Percentiles rank a stretch among this genome's conserved stretches.
Evolutionary conservation across 805 yeast species (phyloP).

Genomic region (Metahyphopichia silvanorum): DNA sequence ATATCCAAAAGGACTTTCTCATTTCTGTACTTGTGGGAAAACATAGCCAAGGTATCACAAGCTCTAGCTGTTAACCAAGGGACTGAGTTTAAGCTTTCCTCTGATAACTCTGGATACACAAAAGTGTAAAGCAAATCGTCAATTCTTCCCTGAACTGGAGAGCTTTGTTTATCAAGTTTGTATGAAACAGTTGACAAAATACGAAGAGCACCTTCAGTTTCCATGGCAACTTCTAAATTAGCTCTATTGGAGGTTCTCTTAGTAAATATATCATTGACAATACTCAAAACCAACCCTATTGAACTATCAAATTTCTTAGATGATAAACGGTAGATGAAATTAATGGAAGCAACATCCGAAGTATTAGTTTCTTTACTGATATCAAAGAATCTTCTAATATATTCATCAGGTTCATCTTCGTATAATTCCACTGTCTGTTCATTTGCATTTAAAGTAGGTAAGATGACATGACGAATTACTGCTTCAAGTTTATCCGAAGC

Average conservation of each 20-base stretch:
- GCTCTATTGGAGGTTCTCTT: conserved; percentile 26
- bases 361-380: conserved; percentile 46
- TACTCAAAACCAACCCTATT: conserved; percentile 22
- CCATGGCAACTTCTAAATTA: conserved; percentile 27
- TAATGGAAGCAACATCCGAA: conserved; percentile 49
- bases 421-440: conserved; percentile 38
- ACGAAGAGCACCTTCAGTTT: conserved; percentile 42
- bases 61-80: conserved; percentile 47
- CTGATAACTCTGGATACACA: conserved; percentile 39
- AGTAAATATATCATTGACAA: conserved; percentile 33
- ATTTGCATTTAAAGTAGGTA: conserved; percentile 39
- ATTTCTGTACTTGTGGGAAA: conserved; percentile 31
- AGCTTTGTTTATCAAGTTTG: conserved; percentile 30
- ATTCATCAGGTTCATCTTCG: conserved; percentile 46
- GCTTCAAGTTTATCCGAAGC: conserved; percentile 39
- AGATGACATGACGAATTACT: conserved; percentile 34
- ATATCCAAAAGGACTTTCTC: conserved; percentile 34
- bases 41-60: conserved; percentile 43
- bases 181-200: conserved; percentile 38
- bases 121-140: conserved; percentile 36
- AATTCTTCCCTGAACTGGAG: conserved; percentile 38
- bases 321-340: conserved; percentile 40
- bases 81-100: conserved; percentile 21
- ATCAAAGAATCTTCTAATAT: conserved; percentile 42
- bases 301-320: conserved; percentile 39